Conservation (phyloP, 2,329 filamentous ascomycete genomes). For the Pestalotiopsis fici region DNA sequence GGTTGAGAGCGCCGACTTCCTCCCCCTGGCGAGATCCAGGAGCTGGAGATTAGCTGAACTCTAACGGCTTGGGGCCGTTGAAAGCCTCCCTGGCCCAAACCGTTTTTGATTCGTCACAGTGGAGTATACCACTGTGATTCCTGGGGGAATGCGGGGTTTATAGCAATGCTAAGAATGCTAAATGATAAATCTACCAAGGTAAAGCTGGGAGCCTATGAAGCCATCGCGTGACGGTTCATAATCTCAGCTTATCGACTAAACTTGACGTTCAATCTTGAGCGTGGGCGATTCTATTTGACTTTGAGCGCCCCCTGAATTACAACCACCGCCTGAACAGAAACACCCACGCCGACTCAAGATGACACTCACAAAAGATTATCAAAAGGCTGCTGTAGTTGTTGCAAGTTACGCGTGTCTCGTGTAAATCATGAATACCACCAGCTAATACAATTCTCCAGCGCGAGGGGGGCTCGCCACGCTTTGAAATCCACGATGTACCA, state of each 20-base stretch:
- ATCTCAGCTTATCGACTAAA: not conserved
- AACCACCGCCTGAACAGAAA: not conserved
- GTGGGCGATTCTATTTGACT: not conserved
- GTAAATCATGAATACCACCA: not conserved
- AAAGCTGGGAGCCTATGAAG: not conserved
- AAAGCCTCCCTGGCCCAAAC: not conserved
- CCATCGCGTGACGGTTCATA: not conserved
- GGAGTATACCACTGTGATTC: not conserved
- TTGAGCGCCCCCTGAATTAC: not conserved
- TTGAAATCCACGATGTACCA: conserved; percentile 21
- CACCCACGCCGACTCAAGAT: not conserved
- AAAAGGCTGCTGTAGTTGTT: conserved; percentile 4
- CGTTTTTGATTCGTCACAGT: not conserved
- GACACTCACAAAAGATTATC: not conserved
- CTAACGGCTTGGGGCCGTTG: not conserved
- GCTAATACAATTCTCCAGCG: not conserved
- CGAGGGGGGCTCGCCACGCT: conserved; percentile 1
- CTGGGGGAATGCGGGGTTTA: not conserved
- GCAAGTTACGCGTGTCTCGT: not conserved
- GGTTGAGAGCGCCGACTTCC: no score
- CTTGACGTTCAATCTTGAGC: not conserved
- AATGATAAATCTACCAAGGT: not conserved
- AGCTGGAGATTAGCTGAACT: not conserved
- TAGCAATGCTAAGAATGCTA: not conserved
- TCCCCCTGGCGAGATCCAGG: not conserved